Base-by-base conservation (phyloP, 2,329 filamentous ascomycete genomes). In the Colletotrichum cordylinicola region DNA sequence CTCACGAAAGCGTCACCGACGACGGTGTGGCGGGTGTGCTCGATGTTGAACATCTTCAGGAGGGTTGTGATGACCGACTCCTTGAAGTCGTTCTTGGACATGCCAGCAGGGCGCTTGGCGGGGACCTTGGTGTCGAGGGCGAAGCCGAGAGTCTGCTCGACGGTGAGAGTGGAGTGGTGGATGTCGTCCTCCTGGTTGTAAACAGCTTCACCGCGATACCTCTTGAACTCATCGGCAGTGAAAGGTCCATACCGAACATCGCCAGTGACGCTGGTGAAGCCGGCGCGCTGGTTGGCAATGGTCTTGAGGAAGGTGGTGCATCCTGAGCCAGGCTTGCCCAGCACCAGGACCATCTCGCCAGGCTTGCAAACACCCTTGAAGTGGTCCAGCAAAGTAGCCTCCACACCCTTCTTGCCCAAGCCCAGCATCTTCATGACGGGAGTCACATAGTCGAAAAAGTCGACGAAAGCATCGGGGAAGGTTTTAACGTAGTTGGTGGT, bases 21-120 rank as follows among this genome's bases (percentile, higher is more conserved):
- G 35, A 96, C 92, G 0, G 96, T 98, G 82, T 96, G 91, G 67
- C 92, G 90, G 0, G 95, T 98, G 83, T 98, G 95, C 83, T 96
- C 94, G 70, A 98, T 98, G 82, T 96, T 97, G 88, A 98, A 98
- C 94, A 98, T 97, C 81, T 95, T 95, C 67, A 98, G 88, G 75
- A 98, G 88, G 80, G 93, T 91, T 21, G 91, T 89, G 76, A 96
- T 89, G 73, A 98, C 92, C 79, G 92, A 92, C 66, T 94, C 89
- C 86, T 96, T 96, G 87, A 96, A 96, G 18, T 94, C 92, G 8
- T 85, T 83, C 82, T 94, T 94, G 52, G 91, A 92, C 79, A 97
- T 90, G 27, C 94, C 95, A 6, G 89, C 91, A 1, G 95, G 94
- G 62, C 95, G 89, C 84, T 96, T 96, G 18, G 94, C 93, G 8